Percentiles rank a stretch among this genome's conserved stretches.
These are phyloP conservation scores for Malus sieversii DNA, from an alignment of 306 rosid genomes.

Conservation along the genomic window DNA sequence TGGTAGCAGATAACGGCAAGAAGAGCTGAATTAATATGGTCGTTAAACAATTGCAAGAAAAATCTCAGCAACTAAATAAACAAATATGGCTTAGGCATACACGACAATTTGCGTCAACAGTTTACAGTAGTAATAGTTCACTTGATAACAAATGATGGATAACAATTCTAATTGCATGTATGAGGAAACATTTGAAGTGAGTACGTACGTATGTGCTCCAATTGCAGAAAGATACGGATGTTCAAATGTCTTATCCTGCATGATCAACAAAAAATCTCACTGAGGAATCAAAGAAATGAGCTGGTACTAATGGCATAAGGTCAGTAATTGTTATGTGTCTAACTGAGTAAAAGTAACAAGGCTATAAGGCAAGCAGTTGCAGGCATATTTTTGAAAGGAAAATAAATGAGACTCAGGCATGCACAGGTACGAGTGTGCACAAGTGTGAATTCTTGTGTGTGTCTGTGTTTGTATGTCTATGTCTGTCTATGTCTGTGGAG, in stretches of 20 bases:
- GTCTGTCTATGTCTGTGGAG: neutral
- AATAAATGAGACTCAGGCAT: neutral
- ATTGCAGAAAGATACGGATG: conserved; percentile 85
- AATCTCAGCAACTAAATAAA: neutral
- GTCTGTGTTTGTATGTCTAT: too few species aligned
- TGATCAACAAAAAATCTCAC: conserved; percentile 14
- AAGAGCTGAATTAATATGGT: neutral
- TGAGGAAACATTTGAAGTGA: neutral
- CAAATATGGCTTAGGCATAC: neutral
- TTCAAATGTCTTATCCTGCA: conserved; percentile 93
- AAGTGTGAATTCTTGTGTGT: too few species aligned
- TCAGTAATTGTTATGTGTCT: neutral
- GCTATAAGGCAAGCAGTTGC: neutral
- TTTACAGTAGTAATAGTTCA: neutral
- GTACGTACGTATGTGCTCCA: conserved; percentile 83
- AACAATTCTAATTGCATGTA: neutral
- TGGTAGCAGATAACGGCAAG: neutral
- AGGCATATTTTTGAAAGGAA: neutral
- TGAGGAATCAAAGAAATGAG: neutral
- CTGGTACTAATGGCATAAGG: neutral
- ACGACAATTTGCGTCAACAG: neutral
- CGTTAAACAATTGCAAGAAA: neutral
- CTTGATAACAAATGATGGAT: neutral
- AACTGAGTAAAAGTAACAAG: neutral
- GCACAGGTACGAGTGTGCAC: neutral